phyloP scores from a whole-genome alignment of 2,329 filamentous ascomycete genomes.

The Cucurbitaria berberidis region DNA sequence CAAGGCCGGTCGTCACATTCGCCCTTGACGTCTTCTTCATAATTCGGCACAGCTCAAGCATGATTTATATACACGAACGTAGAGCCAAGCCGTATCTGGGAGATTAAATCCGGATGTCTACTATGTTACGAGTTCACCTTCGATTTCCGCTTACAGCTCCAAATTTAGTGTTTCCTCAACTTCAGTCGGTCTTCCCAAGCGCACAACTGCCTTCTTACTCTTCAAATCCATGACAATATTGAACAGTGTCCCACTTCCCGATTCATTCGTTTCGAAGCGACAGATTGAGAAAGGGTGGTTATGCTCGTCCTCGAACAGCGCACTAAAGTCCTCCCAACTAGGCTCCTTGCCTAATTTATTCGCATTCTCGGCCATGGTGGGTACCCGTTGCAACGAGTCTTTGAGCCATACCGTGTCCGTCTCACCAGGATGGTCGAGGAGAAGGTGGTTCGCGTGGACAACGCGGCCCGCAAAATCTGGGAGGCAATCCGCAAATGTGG shows the following conservation, averaged over 20 bases:
- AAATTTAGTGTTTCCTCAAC: slow-evolving; percentile 30
- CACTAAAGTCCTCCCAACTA: slow-evolving; percentile 35
- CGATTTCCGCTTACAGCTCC: not conserved
- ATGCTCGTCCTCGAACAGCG: slow-evolving; percentile 52
- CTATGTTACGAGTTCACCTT: no score
- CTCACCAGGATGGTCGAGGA: slow-evolving; percentile 48
- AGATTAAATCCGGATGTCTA: no score
- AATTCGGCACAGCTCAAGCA: no score
- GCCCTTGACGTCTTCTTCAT: no score
- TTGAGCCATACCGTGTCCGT: slow-evolving; percentile 51
- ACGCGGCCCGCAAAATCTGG: slow-evolving; percentile 45
- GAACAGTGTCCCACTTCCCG: slow-evolving; percentile 43
- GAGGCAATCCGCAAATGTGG: slow-evolving; percentile 38
- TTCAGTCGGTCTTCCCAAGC: slow-evolving; percentile 40
- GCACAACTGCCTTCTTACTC: slow-evolving; percentile 36
- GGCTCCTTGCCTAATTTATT: slow-evolving; percentile 28
- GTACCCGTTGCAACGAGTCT: slow-evolving; percentile 49
- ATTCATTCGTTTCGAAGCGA: slow-evolving; percentile 29
- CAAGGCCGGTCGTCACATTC: not conserved
- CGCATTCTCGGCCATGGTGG: slow-evolving; percentile 46
- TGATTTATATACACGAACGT: no score
- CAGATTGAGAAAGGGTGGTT: slow-evolving; percentile 48
- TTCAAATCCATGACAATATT: slow-evolving; percentile 48
- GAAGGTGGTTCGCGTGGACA: slow-evolving; percentile 54
- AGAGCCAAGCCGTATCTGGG: no score